Conservation (phyloP, 805 yeast species). For the Saturnispora diversa region DNA sequence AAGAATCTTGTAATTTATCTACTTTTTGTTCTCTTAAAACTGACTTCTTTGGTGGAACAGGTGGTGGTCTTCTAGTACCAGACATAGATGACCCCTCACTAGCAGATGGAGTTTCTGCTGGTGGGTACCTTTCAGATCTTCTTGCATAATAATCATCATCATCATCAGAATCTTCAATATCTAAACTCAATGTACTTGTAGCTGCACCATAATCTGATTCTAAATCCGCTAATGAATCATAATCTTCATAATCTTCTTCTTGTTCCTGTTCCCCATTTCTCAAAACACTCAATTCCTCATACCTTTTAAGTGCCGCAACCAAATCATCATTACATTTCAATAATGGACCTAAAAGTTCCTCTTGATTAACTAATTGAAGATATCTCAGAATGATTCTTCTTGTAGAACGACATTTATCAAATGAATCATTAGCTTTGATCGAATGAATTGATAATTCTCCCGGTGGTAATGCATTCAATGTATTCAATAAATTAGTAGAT, state of each 20-base stretch:
- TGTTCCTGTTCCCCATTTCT: constrained; percentile 29
- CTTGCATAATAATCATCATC: constrained; percentile 8
- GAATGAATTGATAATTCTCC: constrained; percentile 59
- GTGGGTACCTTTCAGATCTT: constrained; percentile 6
- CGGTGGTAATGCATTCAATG: constrained; percentile 36
- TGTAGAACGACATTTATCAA: constrained; percentile 64
- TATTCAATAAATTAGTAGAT: constrained; percentile 61
- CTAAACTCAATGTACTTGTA: not conserved
- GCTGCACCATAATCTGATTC: constrained; percentile 24
- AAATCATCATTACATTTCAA: constrained; percentile 87
- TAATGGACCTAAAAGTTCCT: constrained; percentile 80
- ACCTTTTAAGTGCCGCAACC: constrained; percentile 61
- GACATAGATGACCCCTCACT: not conserved
- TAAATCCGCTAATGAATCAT: constrained; percentile 34
- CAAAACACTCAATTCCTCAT: constrained; percentile 55
- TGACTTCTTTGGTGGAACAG: constrained; percentile 23
- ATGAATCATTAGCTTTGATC: constrained; percentile 49
- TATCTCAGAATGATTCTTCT: constrained; percentile 75
- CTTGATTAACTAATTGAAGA: constrained; percentile 75
- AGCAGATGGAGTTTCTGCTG: too few relatives aligned
- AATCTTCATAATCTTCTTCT: constrained; percentile 35
- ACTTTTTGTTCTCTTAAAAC: constrained; percentile 12
- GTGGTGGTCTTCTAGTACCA: constrained; percentile 21
- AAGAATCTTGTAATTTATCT: too few relatives aligned
- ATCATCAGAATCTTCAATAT: constrained; percentile 4